Evolutionary conservation across 139 green algal genomes (phyloP), one percentile per base, ranked within the genome.

Genomic region (Bryopsis sp.): DNA sequence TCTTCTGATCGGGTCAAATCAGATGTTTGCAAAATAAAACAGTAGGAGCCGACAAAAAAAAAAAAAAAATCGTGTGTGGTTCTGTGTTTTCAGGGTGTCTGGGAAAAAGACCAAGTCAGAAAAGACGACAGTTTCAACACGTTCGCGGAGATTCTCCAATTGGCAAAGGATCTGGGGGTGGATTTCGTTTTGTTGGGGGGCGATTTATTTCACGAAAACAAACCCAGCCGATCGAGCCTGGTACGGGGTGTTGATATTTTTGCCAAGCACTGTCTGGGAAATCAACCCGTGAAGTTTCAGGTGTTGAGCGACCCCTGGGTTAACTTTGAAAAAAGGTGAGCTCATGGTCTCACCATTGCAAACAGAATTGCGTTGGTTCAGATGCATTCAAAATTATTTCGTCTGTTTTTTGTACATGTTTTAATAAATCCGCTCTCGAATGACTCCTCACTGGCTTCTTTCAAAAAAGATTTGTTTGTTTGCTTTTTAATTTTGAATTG

Each of bases 161-260:
- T 78, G 48, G 81, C 83, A 8, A 64, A 75, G 68, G 62, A 39
- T 8, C 48, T 79, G 68, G 65, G 81, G 28, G 93, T 86, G 11
- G 93, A 98, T 80, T 62, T 89, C 29, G 81, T 98, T 62, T 81
- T 99, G 58, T 87, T 99, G 47, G 94, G 88, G 15, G 93, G 94
- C 1, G 94, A 99, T 78, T 78, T 99, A 2, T 99, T 99, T 76
- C 92, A 99, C 72, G 91, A 97, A 64, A 98, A 97, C 83, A 96
- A 95, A 78, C 92, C 93, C 26, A 88, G 78, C 2, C 76, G 88
- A 7, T 28, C 54, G 11, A 88, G 81, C 11, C 60, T 96, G 19
- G 81, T 95, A 19, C 81, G 83, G 24, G 76, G 88, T 5, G 92
- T 98, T 22, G 68, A 88, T 8, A 88, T 95, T 29, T 67, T 99